These are phyloP conservation scores for Ophiorrhiza pumila DNA, from an alignment of 257 asterid species.

Conservation along the genomic window DNA sequence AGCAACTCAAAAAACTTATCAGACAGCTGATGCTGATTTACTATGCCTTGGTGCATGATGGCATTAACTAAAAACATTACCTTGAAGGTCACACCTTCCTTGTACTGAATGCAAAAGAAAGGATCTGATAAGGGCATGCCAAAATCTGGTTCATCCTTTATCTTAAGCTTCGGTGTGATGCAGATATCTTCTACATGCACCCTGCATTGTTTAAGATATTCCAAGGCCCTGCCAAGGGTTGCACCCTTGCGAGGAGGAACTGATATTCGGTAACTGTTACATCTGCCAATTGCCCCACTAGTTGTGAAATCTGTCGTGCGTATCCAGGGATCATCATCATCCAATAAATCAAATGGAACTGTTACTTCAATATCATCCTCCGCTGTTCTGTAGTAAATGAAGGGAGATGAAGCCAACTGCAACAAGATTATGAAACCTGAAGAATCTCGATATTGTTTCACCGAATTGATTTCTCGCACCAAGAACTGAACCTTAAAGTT, in stretches of 20 bases:
- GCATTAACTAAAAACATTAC: constrained; percentile 73
- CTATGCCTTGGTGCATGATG: constrained; percentile 68
- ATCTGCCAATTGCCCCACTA: constrained; percentile 82
- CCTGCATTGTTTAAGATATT: constrained; percentile 44
- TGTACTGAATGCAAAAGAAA: constrained; percentile 58
- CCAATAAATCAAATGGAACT: constrained; percentile 71
- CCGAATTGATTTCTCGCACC: constrained; percentile 61
- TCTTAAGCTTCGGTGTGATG: constrained; percentile 16
- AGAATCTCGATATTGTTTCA: constrained; percentile 35
- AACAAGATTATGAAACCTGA: constrained; percentile 41
- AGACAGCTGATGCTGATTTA: constrained; percentile 81
- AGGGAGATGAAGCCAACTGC: constrained; percentile 77
- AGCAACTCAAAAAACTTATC: constrained; percentile 48
- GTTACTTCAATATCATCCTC: constrained; percentile 80
- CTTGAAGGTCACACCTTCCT: constrained; percentile 50
- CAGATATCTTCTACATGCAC: constrained; percentile 27
- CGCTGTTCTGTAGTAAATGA: constrained; percentile 69
- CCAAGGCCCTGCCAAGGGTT: constrained; percentile 39
- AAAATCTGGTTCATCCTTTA: constrained; percentile 59
- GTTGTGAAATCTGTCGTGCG: constrained; percentile 78
- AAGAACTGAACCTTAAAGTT: constrained; percentile 65
- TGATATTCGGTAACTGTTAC: constrained; percentile 62
- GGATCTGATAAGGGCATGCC: constrained; percentile 50
- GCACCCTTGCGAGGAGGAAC: constrained; percentile 52
- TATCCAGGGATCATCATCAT: constrained; percentile 98